Base-by-base conservation (phyloP, 2,329 filamentous ascomycete genomes). In the Fusarium illudens region DNA sequence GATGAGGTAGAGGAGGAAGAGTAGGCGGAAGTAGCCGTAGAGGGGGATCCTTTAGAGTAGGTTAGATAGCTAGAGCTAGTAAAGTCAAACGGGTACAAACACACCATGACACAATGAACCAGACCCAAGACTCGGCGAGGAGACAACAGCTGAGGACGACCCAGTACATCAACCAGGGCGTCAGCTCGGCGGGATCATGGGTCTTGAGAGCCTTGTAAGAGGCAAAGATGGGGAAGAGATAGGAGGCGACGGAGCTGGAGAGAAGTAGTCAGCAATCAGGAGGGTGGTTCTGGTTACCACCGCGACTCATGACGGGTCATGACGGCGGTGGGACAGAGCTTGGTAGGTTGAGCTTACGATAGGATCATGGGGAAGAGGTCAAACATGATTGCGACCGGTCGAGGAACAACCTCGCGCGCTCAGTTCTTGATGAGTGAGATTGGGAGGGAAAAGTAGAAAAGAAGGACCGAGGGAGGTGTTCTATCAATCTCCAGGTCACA, bases 161-260 rank as follows among this genome's bases (percentile, higher is more conserved):
- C 92, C 95, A 99, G 86, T 98, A 99, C 92, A 98, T 98, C 71
- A 98, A 88, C 96, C 96, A 99, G 90, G 95, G 95, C 68, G 93
- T 93, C 63, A 97, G 86, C 77, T 96, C 90, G 34, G 93, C 90
- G 3, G 94, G 94, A 79, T 97, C 93, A 54, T 92, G 91, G 15
- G 93, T 94, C 82, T 96, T 95, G 76, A 99, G 91, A 50, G 96
- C 95, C 84, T 98, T 98, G 87, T 97, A 98, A 68, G 95, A 97
- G 71, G 95, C 94, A 82, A 97, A 98, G 68, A 97, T 89, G 53
- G 96, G 96, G 78, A 98, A 96, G 77, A 97, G 89, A 77, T 97
- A 94, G 59, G 94, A 96, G 62, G 92, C 90, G 78, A 95, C 80
- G 67, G 93, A 95, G 77, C 94, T 97, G 77, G 20, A 48, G 20